These are phyloP conservation scores for Aspergillus intermedius DNA, from an alignment of 2,329 filamentous ascomycete genomes.

Conservation along the genomic window DNA sequence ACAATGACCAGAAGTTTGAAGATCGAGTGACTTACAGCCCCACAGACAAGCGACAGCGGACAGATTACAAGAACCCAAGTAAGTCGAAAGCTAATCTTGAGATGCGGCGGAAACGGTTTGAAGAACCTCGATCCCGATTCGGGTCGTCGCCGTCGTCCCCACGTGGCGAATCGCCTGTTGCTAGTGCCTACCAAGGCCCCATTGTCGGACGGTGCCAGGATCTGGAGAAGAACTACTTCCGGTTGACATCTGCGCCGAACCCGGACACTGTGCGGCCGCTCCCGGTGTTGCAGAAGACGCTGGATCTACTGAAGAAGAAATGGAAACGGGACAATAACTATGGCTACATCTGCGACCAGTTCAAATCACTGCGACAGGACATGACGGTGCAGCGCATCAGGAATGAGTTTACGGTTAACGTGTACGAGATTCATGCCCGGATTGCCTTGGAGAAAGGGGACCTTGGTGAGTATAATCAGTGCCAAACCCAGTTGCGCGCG, in stretches of 20 bases:
- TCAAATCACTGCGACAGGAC: conserved; percentile 97
- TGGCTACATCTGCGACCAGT: conserved; percentile 96
- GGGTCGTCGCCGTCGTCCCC: conserved; percentile 34
- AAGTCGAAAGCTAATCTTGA: conserved; percentile 85
- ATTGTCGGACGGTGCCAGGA: conserved; percentile 77
- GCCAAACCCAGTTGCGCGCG: conserved; percentile 92
- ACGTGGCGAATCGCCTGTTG: conserved; percentile 43
- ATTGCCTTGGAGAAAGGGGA: conserved; percentile 98
- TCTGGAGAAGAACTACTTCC: conserved; percentile 90
- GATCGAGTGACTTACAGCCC: conserved; percentile 64
- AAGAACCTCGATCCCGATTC: conserved; percentile 44
- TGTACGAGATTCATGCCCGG: conserved; percentile 95
- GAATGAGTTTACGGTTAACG: conserved; percentile 90
- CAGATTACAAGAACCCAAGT: conserved; percentile 58
- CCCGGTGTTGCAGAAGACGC: conserved; percentile 68
- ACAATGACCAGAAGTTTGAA: conserved; percentile 56
- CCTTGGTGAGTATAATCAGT: conserved; percentile 99
- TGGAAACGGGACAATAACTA: conserved; percentile 94
- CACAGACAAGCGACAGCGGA: conserved; percentile 46
- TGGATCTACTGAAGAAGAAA: conserved; percentile 86
- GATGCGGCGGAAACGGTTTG: conserved; percentile 83
- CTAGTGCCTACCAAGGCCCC: conserved; percentile 51
- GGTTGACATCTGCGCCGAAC: conserved; percentile 83
- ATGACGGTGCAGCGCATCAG: conserved; percentile 95
- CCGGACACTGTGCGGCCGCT: conserved; percentile 84